phyloP scores from a whole-genome alignment of 495 filamentous ascomycete genomes.

The Clohesyomyces aquaticus region DNA sequence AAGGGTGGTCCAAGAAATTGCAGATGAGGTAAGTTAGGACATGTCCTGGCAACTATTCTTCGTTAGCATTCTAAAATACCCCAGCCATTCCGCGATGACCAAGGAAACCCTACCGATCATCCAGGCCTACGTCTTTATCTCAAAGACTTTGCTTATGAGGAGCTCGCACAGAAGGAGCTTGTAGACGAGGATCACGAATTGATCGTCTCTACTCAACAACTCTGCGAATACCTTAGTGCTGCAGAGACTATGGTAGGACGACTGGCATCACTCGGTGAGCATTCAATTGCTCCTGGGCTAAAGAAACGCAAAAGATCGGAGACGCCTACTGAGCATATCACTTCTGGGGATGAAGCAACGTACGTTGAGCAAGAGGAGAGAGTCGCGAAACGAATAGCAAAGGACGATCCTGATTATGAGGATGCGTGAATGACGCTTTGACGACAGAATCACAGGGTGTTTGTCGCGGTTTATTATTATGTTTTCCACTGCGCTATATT shows the following conservation, averaged over 20 bases:
- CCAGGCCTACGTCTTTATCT: constrained; percentile 37
- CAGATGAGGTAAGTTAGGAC: constrained; percentile 28
- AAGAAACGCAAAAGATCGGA: constrained; percentile 30
- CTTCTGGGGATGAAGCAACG: constrained; percentile 18
- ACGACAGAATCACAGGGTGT: too few species aligned
- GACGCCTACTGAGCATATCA: constrained; percentile 16
- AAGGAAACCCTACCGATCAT: constrained; percentile 38
- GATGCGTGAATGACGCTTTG: constrained; percentile 9
- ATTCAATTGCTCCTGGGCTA: constrained; percentile 27
- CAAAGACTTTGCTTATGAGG: constrained; percentile 35
- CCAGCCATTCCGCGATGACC: constrained; percentile 31
- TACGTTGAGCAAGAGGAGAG: constrained; percentile 16
- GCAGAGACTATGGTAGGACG: constrained; percentile 25
- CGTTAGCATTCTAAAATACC: constrained; percentile 4
- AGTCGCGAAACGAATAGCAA: constrained; percentile 8
- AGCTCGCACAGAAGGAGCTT: constrained; percentile 23
- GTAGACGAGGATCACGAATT: constrained; percentile 27
- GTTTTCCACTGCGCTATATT: too few species aligned
- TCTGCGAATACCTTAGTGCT: constrained; percentile 31
- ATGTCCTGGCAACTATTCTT: constrained; percentile 14
- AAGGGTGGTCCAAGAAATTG: constrained; percentile 30
- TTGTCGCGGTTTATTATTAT: too few species aligned
- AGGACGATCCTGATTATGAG: constrained; percentile 20
- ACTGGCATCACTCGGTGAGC: constrained; percentile 19
- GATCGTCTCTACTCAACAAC: constrained; percentile 27